Evolutionary conservation across 176 grass and related monocot genomes (phyloP), one percentile per base, ranked within the genome.

Genomic region (Musa acuminata): DNA sequence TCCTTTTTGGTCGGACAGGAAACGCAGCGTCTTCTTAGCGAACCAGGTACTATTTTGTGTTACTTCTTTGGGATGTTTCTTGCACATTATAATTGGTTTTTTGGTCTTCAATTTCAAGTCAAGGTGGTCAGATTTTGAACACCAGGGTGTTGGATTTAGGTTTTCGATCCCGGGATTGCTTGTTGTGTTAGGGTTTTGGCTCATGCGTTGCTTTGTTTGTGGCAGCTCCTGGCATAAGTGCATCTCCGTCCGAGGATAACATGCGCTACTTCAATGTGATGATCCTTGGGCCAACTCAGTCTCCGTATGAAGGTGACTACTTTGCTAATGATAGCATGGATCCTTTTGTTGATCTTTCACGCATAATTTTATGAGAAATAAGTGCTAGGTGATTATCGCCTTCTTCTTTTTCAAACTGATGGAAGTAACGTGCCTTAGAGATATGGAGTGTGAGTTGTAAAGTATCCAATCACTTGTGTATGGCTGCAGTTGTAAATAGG

Each of bases 181-280:
- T 69, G 29, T 77, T 64, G 8, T 11, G 13, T 2, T 22, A 50
- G 55, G 62, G 17, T 53, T 82, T 55, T 69, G 51, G 29, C 43
- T 75, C 50, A 62, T 82, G 55, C 69, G 49, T 24, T 48, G 71
- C 17, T 64, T 51, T 59, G 20, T 65, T 72, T 76, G 49, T 77
- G 82, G 78, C 87, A 93, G 94, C 94, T 20, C 94, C 94, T 67
- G 94, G 94, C 73, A 93, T 98, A 35, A 98, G 90, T 82, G 94
- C 94, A 62, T 93, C 94, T 14, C 90, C 94, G 5, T 98, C 90
- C 27, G 90, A 98, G 80, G 90, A 98, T 79, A 98, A 98, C 72
- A 93, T 98, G 94, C 94, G 94, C 51, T 98, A 98, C 77, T 98
- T 98, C 80, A 93, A 98, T 89, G 94, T 93, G 52, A 98, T 98